phyloP scores from a whole-genome alignment of 2,329 filamentous ascomycete genomes.

The Venturia pyrina region DNA sequence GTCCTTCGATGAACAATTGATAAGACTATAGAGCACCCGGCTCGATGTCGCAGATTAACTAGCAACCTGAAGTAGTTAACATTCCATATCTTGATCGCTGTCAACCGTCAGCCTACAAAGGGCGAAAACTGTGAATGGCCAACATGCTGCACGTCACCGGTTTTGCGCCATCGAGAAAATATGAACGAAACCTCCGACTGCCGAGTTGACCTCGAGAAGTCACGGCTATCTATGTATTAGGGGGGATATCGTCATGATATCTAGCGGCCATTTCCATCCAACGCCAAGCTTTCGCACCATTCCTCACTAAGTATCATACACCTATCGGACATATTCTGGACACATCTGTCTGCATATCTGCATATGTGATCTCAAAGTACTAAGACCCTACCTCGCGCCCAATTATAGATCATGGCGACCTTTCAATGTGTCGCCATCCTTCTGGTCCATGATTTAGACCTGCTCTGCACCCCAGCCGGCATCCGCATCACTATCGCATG shows the following conservation, averaged over 20 bases:
- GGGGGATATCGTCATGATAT: neutral
- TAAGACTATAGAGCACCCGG: too few relatives aligned
- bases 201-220: neutral
- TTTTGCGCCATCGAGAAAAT: too few relatives aligned
- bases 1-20: too few relatives aligned
- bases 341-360: neutral
- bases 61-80: too few relatives aligned
- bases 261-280: neutral
- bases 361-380: neutral
- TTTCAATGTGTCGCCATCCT: constrained; percentile 14
- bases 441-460: constrained; percentile 25
- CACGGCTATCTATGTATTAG: neutral
- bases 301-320: neutral
- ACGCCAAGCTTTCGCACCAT: neutral
- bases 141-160: too few relatives aligned
- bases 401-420: neutral
- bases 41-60: too few relatives aligned
- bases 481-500: constrained; percentile 35
- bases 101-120: too few relatives aligned
- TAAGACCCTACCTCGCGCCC: neutral
- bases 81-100: too few relatives aligned
- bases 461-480: constrained; percentile 44
- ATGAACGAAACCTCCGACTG: neutral
- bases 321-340: neutral
- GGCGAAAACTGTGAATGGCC: too few relatives aligned